Conservation (phyloP, 1,284 basidiomycete species). For the Filobasidium uniguttulatum region DNA sequence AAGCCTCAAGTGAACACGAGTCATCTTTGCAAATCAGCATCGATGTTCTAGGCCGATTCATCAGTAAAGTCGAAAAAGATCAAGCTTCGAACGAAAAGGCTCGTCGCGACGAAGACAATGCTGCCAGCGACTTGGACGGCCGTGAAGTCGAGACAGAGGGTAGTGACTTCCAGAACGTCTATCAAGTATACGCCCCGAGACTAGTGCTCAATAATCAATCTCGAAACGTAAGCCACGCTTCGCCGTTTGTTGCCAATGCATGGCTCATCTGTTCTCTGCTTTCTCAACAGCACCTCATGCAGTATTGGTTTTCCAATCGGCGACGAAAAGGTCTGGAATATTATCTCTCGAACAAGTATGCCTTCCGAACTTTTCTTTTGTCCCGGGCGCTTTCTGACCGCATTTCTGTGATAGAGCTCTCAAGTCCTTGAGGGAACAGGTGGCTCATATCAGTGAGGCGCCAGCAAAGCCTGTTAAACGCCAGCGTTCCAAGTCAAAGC, state of each 20-base stretch:
- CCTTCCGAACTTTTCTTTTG: background rate
- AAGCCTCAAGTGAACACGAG: too few species aligned
- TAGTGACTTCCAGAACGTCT: conserved; percentile 76
- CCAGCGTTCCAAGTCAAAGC: background rate
- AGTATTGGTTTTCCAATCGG: conserved; percentile 76
- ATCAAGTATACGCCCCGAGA: conserved; percentile 77
- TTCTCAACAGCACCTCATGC: conserved; percentile 54
- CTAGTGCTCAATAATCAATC: conserved; percentile 66
- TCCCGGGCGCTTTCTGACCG: too few species aligned
- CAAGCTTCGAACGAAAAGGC: background rate
- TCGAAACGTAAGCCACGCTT: conserved; percentile 55
- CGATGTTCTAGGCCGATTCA: background rate
- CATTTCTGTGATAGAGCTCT: background rate
- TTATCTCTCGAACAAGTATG: conserved; percentile 69
- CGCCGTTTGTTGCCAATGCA: too few species aligned
- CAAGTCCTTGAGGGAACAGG: conserved; percentile 1
- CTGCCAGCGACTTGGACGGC: conserved; percentile 1
- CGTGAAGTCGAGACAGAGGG: conserved; percentile 47
- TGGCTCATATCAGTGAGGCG: background rate
- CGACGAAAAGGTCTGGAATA: conserved; percentile 66
- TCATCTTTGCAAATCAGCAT: background rate
- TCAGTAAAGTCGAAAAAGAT: background rate
- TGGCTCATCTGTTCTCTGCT: too few species aligned
- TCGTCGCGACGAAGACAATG: background rate
- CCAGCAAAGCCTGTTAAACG: background rate